phyloP scores from a whole-genome alignment of 1,284 basidiomycete genomes.

The Sphaerobolus stellatus region DNA sequence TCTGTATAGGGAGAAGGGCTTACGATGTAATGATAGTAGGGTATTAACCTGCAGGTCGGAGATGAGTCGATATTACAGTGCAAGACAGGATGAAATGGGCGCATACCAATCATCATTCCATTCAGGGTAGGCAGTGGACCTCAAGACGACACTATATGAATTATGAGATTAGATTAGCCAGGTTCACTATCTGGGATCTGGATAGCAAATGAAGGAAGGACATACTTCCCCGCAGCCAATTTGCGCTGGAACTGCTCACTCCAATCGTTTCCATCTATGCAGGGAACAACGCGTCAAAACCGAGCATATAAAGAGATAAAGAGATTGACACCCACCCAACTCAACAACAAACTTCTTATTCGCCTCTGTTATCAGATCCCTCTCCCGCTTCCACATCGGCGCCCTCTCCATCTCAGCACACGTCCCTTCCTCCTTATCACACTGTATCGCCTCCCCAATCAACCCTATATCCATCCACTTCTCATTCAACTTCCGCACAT shows the following conservation, averaged over 20 bases:
- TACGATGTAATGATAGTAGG: slow-evolving; percentile 43
- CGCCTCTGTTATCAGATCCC: slow-evolving; percentile 16
- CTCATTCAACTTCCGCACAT: slow-evolving; percentile 31
- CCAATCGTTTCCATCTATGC: slow-evolving; percentile 2
- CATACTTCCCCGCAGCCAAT: slow-evolving; percentile 7
- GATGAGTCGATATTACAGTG: background rate
- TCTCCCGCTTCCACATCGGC: slow-evolving; percentile 14
- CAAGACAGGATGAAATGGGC: background rate
- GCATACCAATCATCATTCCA: slow-evolving; percentile 26
- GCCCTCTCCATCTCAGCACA: slow-evolving; percentile 5
- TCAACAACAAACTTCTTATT: slow-evolving; percentile 16
- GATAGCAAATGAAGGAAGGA: slow-evolving; percentile 8
- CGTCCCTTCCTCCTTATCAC: slow-evolving; percentile 9
- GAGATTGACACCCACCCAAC: slow-evolving; percentile 15
- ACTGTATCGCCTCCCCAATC: slow-evolving; percentile 25
- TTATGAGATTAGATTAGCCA: too few species aligned
- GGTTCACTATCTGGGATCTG: slow-evolving; percentile 29
- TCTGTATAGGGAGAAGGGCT: slow-evolving; percentile 12
- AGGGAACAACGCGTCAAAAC: background rate
- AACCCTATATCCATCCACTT: slow-evolving; percentile 38
- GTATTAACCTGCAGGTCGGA: slow-evolving; percentile 24
- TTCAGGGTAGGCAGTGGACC: slow-evolving; percentile 41
- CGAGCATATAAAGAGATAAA: slow-evolving; percentile 7
- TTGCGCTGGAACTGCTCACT: slow-evolving; percentile 4
- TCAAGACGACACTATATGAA: slow-evolving; percentile 38